These are phyloP conservation scores for Termitomyces eurrhizus DNA, from an alignment of 768 basidiomycete genomes.

Conservation along the genomic window DNA sequence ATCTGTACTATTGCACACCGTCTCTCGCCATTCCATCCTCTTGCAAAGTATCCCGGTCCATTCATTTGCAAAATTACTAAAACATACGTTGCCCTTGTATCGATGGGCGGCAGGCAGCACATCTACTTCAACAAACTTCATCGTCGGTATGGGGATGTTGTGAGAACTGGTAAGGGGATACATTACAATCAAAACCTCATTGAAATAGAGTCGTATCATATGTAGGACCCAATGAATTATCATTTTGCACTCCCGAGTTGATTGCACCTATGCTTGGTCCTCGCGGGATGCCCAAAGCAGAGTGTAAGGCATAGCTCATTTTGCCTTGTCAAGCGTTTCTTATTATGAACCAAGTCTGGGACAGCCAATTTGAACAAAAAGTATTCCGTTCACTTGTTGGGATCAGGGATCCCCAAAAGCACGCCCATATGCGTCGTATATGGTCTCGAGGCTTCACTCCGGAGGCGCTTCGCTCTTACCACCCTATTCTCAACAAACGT, in stretches of 20 bases:
- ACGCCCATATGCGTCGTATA: slow-evolving; percentile 31
- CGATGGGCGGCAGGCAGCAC: slow-evolving; percentile 37
- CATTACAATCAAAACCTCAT: neutral
- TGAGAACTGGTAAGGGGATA: slow-evolving; percentile 45
- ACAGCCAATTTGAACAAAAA: slow-evolving; percentile 22
- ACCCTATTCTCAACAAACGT: slow-evolving; percentile 15
- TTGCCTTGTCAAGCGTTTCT: neutral
- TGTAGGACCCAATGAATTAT: slow-evolving; percentile 44
- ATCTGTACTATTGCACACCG: slow-evolving; percentile 28
- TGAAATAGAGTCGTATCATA: neutral
- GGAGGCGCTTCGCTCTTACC: slow-evolving; percentile 26
- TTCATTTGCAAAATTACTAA: slow-evolving; percentile 34
- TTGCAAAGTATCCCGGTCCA: slow-evolving; percentile 47
- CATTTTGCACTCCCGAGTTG: slow-evolving; percentile 29
- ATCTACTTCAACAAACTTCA: slow-evolving; percentile 40
- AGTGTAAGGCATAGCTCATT: slow-evolving; percentile 10
- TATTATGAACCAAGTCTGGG: slow-evolving; percentile 25
- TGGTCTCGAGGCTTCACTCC: slow-evolving; percentile 38
- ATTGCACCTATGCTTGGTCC: slow-evolving; percentile 32
- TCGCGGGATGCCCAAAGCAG: slow-evolving; percentile 39
- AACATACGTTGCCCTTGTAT: slow-evolving; percentile 28
- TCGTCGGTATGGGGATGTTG: slow-evolving; percentile 46
- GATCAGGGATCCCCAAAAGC: slow-evolving; percentile 26
- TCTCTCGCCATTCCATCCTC: slow-evolving; percentile 45
- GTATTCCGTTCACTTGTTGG: slow-evolving; percentile 23